A percentile compares a stretch with the other conserved stretches of the same genome.
These are phyloP conservation scores for Candida hungchunana DNA, from an alignment of 805 yeast species.

Conservation along the genomic window DNA sequence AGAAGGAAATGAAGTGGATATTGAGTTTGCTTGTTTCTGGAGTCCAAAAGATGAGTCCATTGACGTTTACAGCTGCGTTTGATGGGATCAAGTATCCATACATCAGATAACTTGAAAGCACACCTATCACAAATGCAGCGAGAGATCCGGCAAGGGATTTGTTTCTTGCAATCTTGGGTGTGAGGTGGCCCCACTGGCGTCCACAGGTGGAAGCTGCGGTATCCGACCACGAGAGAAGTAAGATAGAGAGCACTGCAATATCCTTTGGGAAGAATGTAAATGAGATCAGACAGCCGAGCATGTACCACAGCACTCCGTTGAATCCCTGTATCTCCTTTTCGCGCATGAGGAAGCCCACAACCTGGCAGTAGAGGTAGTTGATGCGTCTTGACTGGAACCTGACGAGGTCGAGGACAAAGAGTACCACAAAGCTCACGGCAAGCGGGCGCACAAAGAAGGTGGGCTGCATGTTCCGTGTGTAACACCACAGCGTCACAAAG, in stretches of 20 bases:
- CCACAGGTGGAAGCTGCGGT: constrained; percentile 96
- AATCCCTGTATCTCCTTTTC: constrained; percentile 66
- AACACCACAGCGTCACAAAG: constrained; percentile 68
- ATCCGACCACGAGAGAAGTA: constrained; percentile 93
- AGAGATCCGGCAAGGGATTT: constrained; percentile 88
- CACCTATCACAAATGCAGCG: constrained; percentile 80
- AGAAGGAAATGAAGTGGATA: constrained; percentile 47
- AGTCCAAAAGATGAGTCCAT: constrained; percentile 63
- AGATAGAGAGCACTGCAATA: constrained; percentile 67
- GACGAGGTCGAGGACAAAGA: constrained; percentile 61
- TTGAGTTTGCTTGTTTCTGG: constrained; percentile 54
- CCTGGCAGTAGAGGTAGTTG: constrained; percentile 61
- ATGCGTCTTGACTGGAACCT: constrained; percentile 59
- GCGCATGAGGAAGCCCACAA: constrained; percentile 80
- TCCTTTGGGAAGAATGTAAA: constrained; percentile 75
- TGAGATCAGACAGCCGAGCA: constrained; percentile 72
- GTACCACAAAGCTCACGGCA: constrained; percentile 45
- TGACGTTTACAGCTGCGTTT: constrained; percentile 48
- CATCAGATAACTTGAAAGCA: constrained; percentile 55
- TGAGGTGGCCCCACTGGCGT: constrained; percentile 74
- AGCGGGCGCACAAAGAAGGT: constrained; percentile 58
- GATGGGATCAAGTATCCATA: constrained; percentile 73
- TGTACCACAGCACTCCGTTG: constrained; percentile 88
- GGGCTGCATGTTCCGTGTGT: constrained; percentile 55
- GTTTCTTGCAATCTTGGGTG: constrained; percentile 68